phyloP scores from a whole-genome alignment of 2,329 filamentous ascomycete genomes.

The Cytospora mali region DNA sequence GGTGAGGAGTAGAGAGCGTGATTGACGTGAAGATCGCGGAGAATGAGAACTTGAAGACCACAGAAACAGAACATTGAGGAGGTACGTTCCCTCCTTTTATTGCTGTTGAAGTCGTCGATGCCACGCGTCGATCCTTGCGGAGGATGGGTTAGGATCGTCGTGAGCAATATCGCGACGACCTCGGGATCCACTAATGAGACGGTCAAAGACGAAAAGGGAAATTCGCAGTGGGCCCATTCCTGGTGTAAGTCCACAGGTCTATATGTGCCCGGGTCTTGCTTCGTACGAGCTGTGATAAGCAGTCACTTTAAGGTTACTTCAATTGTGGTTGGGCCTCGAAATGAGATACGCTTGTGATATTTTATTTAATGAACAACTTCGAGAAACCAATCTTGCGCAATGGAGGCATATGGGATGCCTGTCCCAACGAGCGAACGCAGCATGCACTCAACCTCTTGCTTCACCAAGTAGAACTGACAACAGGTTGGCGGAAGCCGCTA shows the following conservation, averaged over 20 bases:
- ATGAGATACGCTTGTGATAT: too few relatives aligned
- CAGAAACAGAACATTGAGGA: too few relatives aligned
- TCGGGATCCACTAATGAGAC: constrained; percentile 1
- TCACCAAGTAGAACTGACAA: too few relatives aligned
- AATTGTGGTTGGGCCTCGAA: too few relatives aligned
- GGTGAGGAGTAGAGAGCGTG: constrained; percentile 9
- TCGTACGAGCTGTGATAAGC: not conserved
- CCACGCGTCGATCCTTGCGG: not conserved
- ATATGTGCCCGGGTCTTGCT: not conserved
- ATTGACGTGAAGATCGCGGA: not conserved
- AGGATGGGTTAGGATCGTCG: not conserved
- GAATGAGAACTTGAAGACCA: not conserved
- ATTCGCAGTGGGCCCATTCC: not conserved
- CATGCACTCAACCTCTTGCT: too few relatives aligned
- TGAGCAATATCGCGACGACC: constrained; percentile 7
- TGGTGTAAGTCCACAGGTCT: not conserved
- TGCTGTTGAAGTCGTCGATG: not conserved
- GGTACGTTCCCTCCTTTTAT: constrained; percentile 4
- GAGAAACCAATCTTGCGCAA: too few relatives aligned
- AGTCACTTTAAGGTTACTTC: too few relatives aligned
- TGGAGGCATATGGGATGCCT: too few relatives aligned
- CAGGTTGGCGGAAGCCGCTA: too few relatives aligned
- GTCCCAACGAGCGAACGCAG: too few relatives aligned
- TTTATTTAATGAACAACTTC: too few relatives aligned
- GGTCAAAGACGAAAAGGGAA: not conserved